Percentiles rank a stretch among this genome's conserved stretches.
Evolutionary conservation across 306 rosid genomes (phyloP).

Genomic region (Trichosanthes cucumerina): DNA sequence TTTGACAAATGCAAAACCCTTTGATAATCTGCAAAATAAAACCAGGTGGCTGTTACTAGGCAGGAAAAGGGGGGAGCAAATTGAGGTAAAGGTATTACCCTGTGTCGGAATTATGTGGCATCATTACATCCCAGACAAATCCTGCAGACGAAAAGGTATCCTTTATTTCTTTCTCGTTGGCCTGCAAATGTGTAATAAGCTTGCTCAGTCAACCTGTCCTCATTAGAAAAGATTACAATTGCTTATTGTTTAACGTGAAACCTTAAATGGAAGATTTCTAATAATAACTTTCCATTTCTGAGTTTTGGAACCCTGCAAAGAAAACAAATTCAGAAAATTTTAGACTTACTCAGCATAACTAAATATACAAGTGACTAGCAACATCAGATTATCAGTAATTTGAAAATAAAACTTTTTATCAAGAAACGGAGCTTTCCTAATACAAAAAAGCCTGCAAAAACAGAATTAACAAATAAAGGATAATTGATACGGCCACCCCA

Average conservation of each 20-base stretch:
- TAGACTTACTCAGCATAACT: slow-evolving; percentile 13
- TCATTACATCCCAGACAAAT: slow-evolving; percentile 78
- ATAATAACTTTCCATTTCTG: slow-evolving; percentile 89
- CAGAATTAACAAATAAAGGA: background rate
- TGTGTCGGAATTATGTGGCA: slow-evolving; percentile 62
- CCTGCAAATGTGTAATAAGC: slow-evolving; percentile 47
- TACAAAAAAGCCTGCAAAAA: background rate
- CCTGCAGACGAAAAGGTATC: slow-evolving; percentile 62
- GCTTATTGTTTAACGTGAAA: slow-evolving; percentile 18
- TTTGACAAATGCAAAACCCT: slow-evolving; percentile 91
- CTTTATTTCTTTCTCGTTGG: slow-evolving; percentile 46
- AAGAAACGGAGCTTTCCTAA: background rate
- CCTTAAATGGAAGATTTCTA: slow-evolving; percentile 95
- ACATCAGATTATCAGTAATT: background rate
- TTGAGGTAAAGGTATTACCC: slow-evolving; percentile 31
- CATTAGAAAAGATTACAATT: slow-evolving; percentile 5
- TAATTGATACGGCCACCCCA: background rate
- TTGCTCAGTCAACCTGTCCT: slow-evolving; percentile 18
- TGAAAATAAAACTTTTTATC: background rate
- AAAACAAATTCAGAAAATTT: slow-evolving; percentile 9
- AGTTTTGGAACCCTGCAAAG: slow-evolving; percentile 82
- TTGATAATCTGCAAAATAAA: slow-evolving; percentile 57
- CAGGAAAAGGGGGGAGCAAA: background rate
- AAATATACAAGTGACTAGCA: background rate
- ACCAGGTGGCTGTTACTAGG: slow-evolving; percentile 1